Percentiles rank a stretch among this genome's conserved stretches.
Evolutionary conservation across 2,329 filamentous ascomycete species (phyloP).

Genomic region (Ophidiomyces ophidiicola): DNA sequence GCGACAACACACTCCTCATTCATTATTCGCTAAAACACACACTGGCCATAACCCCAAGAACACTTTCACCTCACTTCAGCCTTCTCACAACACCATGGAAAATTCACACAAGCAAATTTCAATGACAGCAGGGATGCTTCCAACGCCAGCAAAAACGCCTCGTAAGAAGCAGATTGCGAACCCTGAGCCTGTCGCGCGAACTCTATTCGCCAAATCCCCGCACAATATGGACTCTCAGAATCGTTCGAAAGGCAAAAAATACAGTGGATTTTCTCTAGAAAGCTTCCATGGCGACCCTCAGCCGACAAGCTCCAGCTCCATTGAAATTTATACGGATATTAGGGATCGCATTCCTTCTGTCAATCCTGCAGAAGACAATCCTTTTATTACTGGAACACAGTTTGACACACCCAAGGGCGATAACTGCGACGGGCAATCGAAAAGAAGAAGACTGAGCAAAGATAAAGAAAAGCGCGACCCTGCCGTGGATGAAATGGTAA

Average conservation of each 20-base stretch:
- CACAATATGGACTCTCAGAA: constrained; percentile 32
- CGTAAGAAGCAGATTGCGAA: constrained; percentile 41
- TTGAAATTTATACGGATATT: constrained; percentile 52
- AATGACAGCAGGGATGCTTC: constrained; percentile 39
- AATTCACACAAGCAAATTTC: constrained; percentile 19
- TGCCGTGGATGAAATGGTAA: constrained; percentile 40
- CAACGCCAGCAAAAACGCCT: constrained; percentile 51
- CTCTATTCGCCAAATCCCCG: constrained; percentile 41
- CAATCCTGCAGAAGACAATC: constrained; percentile 43
- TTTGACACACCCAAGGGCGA: constrained; percentile 14
- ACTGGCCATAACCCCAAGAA: constrained; percentile 13
- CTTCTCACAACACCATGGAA: constrained; percentile 16
- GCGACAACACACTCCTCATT: constrained; percentile 7
- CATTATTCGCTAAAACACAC: constrained; percentile 10
- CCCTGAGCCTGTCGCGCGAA: constrained; percentile 40
- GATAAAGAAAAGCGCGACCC: constrained; percentile 22
- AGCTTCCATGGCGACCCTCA: constrained; percentile 29
- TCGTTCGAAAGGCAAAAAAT: constrained; percentile 36
- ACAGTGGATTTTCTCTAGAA: constrained; percentile 35
- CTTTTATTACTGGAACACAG: constrained; percentile 38
- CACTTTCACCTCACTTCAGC: constrained; percentile 19
- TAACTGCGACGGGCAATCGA: constrained; percentile 23
- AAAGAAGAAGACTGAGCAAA: constrained; percentile 28
- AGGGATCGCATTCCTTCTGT: constrained; percentile 47
- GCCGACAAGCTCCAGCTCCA: constrained; percentile 27